Evolutionary conservation across 192 early-diverging fungal genomes (phyloP), one percentile per base, ranked within the genome.

Genomic region (Coemansia sp.): DNA sequence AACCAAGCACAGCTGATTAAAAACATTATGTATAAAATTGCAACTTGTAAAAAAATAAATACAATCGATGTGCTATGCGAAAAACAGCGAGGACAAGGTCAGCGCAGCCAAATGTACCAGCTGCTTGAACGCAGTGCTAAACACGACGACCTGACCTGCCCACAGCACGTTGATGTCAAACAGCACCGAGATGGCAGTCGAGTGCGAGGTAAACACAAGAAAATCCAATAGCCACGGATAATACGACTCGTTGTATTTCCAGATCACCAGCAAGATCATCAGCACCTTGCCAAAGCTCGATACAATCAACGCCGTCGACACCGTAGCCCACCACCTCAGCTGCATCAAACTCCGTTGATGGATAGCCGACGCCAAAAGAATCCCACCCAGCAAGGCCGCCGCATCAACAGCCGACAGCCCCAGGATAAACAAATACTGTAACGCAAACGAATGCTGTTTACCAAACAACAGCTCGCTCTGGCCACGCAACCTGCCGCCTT

Each of bases 211-310:
- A 7, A 94, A 82, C 7, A 90, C 87, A 11, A 94, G 77, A 28
- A 88, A 76, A 70, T 86, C 92, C 32, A 96, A 84, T 18, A 92
- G 71, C 91, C 91, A 93, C 14, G 91, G 88, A 52, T 91, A 88
- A n/a, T 92, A 88, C 4, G 91, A 69, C 67, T 90, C 86, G 31
- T 88, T 87, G 69, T 94, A 94, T 63, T 94, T 89, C 94, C 94
- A 96, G 54, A 96, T 91, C 3, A 94, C 93, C 86, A 94, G 90
- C 50, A 94, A 74, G 16, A 96, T 91, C 52, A 90, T 82, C 63
- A 96, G 75, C 62, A 96, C 85, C 74, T 93, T 93, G 33, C 91
- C 93, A 84, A 95, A 94, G 50, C 87, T 88, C 16, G 92, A 93
- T 20, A 94, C 86, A 25, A 94, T 89, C 52, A 94, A 68, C 5